phyloP scores from a whole-genome alignment of 768 basidiomycete species.

The Fistulinella prunicolor region DNA sequence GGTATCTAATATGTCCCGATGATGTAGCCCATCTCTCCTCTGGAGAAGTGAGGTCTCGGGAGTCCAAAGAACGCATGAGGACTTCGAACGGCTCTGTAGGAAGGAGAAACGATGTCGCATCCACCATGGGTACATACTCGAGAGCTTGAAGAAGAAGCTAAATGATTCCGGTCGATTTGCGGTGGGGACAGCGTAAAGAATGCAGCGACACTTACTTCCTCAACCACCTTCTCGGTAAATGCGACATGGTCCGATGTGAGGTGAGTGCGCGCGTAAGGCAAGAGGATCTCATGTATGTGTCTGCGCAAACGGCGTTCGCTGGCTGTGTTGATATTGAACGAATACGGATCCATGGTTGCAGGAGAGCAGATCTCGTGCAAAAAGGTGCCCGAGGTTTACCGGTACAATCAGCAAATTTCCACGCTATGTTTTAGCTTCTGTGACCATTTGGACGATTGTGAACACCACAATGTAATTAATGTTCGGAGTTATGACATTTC shows the following conservation, averaged over 20 bases:
- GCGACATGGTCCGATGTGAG: slow-evolving; percentile 53
- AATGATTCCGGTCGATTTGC: slow-evolving; percentile 10
- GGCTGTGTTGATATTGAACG: slow-evolving; percentile 18
- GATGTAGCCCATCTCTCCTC: slow-evolving; percentile 43
- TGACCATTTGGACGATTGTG: background rate
- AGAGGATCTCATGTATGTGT: slow-evolving; percentile 55
- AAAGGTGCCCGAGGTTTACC: too few relatives aligned
- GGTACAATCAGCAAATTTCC: slow-evolving; percentile 4
- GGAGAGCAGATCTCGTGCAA: background rate
- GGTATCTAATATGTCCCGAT: slow-evolving; percentile 15
- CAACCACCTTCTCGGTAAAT: slow-evolving; percentile 49
- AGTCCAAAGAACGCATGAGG: slow-evolving; percentile 37
- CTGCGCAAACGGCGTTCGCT: slow-evolving; percentile 25
- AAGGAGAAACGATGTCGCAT: slow-evolving; percentile 49
- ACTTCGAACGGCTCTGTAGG: slow-evolving; percentile 55
- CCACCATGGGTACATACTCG: slow-evolving; percentile 43
- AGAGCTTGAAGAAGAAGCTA: slow-evolving; percentile 44
- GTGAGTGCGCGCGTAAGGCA: slow-evolving; percentile 52
- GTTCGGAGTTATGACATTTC: background rate
- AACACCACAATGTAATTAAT: background rate
- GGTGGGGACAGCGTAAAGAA: background rate
- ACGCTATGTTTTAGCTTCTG: too few relatives aligned
- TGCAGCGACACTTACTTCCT: slow-evolving; percentile 35
- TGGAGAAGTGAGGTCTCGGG: slow-evolving; percentile 33
- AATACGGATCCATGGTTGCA: slow-evolving; percentile 13